phyloP scores from a whole-genome alignment of 1,139 yeast genomes.

The Nadsonia commutata region DNA sequence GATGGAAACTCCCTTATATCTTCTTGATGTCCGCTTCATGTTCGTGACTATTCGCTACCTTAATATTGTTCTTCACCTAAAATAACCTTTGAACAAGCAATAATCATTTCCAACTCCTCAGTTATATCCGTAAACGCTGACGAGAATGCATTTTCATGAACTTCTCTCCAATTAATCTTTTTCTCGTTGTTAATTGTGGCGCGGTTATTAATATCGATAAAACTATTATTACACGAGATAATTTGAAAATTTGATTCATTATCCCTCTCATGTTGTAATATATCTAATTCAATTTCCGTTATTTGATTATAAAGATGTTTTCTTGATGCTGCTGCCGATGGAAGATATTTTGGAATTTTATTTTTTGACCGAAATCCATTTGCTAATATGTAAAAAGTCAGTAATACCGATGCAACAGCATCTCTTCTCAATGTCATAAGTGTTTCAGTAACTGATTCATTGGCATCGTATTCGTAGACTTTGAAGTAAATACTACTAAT shows the following conservation, averaged over 20 bases:
- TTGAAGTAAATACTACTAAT: slow-evolving; percentile 33
- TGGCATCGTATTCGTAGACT: slow-evolving; percentile 30
- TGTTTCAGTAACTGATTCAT: slow-evolving; percentile 24
- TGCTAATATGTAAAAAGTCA: slow-evolving; percentile 28
- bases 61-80: slow-evolving; percentile 27
- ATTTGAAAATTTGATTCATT: slow-evolving; percentile 1
- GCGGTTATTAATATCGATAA: too few relatives aligned
- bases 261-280: background rate
- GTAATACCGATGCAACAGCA: slow-evolving; percentile 32
- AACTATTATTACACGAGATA: background rate
- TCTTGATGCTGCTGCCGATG: slow-evolving; percentile 30
- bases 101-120: slow-evolving; percentile 28
- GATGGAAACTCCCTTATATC: too few relatives aligned
- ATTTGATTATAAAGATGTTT: slow-evolving; percentile 30
- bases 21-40: too few relatives aligned
- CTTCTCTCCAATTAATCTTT: slow-evolving; percentile 30
- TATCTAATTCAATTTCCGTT: slow-evolving; percentile 18
- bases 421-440: slow-evolving; percentile 32
- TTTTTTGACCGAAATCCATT: slow-evolving; percentile 28
- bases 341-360: slow-evolving; percentile 29
- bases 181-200: too few relatives aligned
- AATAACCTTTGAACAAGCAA: slow-evolving; percentile 27
- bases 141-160: slow-evolving; percentile 36
- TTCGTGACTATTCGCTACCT: background rate
- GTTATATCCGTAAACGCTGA: slow-evolving; percentile 33